Base-by-base conservation (phyloP, 78 protist species). In the Polysphondylium violaceum region DNA sequence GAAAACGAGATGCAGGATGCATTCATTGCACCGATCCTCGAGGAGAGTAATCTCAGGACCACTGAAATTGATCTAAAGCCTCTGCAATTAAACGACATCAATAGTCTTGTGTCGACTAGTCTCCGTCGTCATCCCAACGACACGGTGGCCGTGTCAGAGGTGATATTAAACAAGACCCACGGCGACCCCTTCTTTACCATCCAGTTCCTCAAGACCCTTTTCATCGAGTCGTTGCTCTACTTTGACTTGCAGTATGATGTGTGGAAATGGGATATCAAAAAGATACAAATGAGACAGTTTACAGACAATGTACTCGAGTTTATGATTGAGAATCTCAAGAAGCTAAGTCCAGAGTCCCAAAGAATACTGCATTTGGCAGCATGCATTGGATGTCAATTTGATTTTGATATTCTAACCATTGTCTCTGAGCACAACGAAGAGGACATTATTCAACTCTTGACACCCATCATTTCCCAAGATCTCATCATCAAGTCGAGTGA, bases 101-200 rank as follows among this genome's bases (percentile, higher is more conserved):
- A 87, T 44, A 23, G 50, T 11, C 38, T 85, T 67, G 81, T 85
- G 5, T 67, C 91, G 0, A 23, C 78, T n/a, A 58, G 74, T 43
- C 58, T 85, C 7, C 81, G 69, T 53, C 21, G 56, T 27, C 35
- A 3, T 33, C 91, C 81, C 2, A 33, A 67, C 9, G 78, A 69
- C 5, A 73, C 81, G 0, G 8, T 60, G 4, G 25, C 72, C 33
- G 59, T 85, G 23, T 85, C 91, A 12, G 71, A 85, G 23, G 86
- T 85, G 14, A 69, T 85, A 3, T 38, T 85, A 23, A 59, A 69
- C 0, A 85, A 85, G 33, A 85, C 91, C 4, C 78, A 85, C 47
- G 91, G 91, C 36, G 69, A 85, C 33, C 79, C 91, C 17, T 85
- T 85, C 53, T 85, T 85, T 47, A 64, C 59, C 11, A 85, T 73